Percentiles rank a stretch among this genome's conserved stretches.
Conservation (phyloP, 2,329 filamentous ascomycete species). For the Alternaria gansuensis region DNA sequence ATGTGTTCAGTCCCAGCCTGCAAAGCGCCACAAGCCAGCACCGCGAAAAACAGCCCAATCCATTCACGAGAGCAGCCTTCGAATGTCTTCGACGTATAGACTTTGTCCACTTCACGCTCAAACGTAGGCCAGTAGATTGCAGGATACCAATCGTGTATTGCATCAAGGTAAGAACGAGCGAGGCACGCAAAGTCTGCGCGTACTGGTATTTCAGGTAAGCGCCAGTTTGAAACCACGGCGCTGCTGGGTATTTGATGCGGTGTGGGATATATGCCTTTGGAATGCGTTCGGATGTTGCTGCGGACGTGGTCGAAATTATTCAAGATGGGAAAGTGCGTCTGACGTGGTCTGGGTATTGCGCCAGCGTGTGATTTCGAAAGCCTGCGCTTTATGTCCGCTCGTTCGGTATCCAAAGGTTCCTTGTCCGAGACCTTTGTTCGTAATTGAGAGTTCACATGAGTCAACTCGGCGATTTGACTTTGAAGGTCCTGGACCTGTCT, state of each 20-base stretch:
- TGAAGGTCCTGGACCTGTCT: constrained; percentile 95
- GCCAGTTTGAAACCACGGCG: constrained; percentile 56
- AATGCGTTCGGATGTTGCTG: constrained; percentile 74
- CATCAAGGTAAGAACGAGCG: constrained; percentile 76
- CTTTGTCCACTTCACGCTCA: constrained; percentile 74
- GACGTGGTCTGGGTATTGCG: constrained; percentile 40
- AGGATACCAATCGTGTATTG: constrained; percentile 81
- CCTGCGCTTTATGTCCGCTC: constrained; percentile 56
- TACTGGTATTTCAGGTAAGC: constrained; percentile 72
- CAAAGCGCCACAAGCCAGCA: constrained; percentile 83
- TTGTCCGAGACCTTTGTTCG: constrained; percentile 68
- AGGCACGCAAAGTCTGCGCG: constrained; percentile 75
- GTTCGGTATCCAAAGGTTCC: constrained; percentile 56
- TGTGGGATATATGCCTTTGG: constrained; percentile 80
- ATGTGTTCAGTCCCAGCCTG: constrained; percentile 69
- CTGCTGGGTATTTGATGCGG: constrained; percentile 67
- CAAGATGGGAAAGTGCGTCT: constrained; percentile 67
- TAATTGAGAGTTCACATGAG: constrained; percentile 79
- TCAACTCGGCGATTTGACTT: constrained; percentile 83
- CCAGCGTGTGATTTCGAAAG: constrained; percentile 42
- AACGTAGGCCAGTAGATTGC: constrained; percentile 90
- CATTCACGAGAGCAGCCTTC: constrained; percentile 72
- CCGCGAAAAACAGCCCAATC: constrained; percentile 80
- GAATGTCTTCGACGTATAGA: constrained; percentile 73
- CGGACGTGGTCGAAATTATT: constrained; percentile 77